Percentiles rank a stretch among this genome's conserved stretches.
Evolutionary conservation across 805 yeast genomes (phyloP).

Genomic region (Barnettozyma salicaria): DNA sequence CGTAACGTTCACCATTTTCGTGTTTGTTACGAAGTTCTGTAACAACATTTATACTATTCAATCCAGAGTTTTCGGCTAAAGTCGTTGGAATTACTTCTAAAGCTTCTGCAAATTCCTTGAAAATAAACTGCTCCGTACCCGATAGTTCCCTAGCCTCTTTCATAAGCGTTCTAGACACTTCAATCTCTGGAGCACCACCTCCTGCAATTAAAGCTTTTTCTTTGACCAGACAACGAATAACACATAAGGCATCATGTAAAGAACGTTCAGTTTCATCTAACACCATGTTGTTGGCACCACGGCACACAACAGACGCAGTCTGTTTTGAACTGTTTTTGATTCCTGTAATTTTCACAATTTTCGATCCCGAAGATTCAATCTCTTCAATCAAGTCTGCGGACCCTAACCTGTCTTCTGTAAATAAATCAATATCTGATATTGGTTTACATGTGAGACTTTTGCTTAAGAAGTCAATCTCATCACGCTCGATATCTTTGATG

Average conservation of each 20-base stretch:
- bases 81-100: slow-evolving; percentile 92
- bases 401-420: slow-evolving; percentile 90
- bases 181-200: slow-evolving; percentile 98
- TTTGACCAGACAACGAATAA: slow-evolving; percentile 77
- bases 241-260: slow-evolving; percentile 91
- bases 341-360: slow-evolving; percentile 82
- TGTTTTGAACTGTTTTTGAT: slow-evolving; percentile 68
- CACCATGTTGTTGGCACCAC: slow-evolving; percentile 90
- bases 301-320: slow-evolving; percentile 83
- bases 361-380: slow-evolving; percentile 39
- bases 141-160: slow-evolving; percentile 86
- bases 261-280: slow-evolving; percentile 97
- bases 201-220: slow-evolving; percentile 96
- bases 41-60: slow-evolving; percentile 87
- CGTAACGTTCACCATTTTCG: slow-evolving; percentile 82
- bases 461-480: slow-evolving; percentile 86
- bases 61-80: slow-evolving; percentile 95
- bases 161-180: slow-evolving; percentile 93
- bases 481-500: slow-evolving; percentile 94
- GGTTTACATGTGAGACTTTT: slow-evolving; percentile 88
- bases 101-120: slow-evolving; percentile 69
- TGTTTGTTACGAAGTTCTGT: slow-evolving; percentile 87
- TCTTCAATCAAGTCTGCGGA: slow-evolving; percentile 91
- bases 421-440: slow-evolving; percentile 89
- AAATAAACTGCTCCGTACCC: slow-evolving; percentile 70